These are phyloP conservation scores for Tetragonia tetragonoides DNA, from an alignment of 148 eudicot genomes.

Conservation along the genomic window DNA sequence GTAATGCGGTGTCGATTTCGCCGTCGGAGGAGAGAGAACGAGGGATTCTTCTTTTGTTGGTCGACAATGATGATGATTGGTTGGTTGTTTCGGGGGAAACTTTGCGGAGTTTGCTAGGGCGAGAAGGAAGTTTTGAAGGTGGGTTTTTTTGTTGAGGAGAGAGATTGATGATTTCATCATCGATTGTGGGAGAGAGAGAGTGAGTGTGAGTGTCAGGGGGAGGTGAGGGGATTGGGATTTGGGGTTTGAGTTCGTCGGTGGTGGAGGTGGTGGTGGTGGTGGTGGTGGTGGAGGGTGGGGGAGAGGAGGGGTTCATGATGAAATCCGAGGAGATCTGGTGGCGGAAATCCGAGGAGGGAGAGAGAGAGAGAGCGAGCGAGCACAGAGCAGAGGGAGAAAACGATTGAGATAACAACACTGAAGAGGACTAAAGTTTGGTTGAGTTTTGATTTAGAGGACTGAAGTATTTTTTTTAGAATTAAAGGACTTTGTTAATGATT, in stretches of 20 bases:
- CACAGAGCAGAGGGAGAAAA: too few species aligned
- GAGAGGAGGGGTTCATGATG: background rate
- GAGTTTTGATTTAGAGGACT: too few species aligned
- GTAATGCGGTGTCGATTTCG: constrained; percentile 41
- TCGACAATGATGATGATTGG: constrained; percentile 4
- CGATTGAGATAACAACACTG: too few species aligned
- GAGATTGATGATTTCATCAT: constrained; percentile 14
- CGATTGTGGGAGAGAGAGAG: background rate
- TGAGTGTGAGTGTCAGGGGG: constrained; percentile 7
- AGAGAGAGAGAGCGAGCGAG: too few species aligned
- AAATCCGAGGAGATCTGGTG: too few species aligned
- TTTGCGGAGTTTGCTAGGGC: constrained; percentile 49
- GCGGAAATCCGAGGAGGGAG: too few species aligned
- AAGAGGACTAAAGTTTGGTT: too few species aligned
- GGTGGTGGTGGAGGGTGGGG: background rate
- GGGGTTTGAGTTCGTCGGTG: background rate
- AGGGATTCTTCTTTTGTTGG: constrained; percentile 16
- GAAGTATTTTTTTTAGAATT: too few species aligned
- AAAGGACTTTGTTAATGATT: too few species aligned
- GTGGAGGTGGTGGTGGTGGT: too few species aligned
- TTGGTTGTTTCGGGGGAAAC: constrained; percentile 32
- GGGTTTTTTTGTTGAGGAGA: constrained; percentile 4
- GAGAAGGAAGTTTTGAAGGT: constrained; percentile 38
- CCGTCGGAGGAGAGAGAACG: constrained; percentile 41
- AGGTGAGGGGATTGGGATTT: background rate